A percentile compares a stretch with the other conserved stretches of the same genome.
Conservation (phyloP, 371 early-diverging fungal species). For the Mucor plumbeus region DNA sequence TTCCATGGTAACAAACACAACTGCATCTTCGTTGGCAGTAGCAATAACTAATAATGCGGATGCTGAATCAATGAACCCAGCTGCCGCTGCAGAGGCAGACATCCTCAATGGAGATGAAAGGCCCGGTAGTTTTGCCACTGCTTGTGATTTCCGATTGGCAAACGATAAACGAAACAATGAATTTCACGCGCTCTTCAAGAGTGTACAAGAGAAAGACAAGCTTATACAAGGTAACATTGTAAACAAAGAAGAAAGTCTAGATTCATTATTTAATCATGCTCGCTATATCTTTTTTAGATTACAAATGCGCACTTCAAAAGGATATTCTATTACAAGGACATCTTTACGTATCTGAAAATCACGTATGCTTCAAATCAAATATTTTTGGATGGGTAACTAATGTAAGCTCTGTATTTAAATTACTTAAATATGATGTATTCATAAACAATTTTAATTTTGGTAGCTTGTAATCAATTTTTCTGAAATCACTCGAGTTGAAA, state of each 20-base stretch:
- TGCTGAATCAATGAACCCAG: slow-evolving; percentile 1
- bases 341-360: slow-evolving; percentile 84
- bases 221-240: slow-evolving; percentile 56
- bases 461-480: slow-evolving; percentile 81
- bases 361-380: slow-evolving; percentile 93
- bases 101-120: slow-evolving; percentile 15
- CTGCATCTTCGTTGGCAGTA: neutral
- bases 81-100: slow-evolving; percentile 19
- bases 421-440: neutral
- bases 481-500: slow-evolving; percentile 83
- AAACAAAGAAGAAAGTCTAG: neutral
- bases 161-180: slow-evolving; percentile 54
- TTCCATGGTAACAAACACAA: slow-evolving; percentile 1
- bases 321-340: slow-evolving; percentile 94
- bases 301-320: slow-evolving; percentile 90
- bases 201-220: slow-evolving; percentile 59
- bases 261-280: neutral
- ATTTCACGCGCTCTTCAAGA: slow-evolving; percentile 64
- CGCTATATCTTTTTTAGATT: slow-evolving; percentile 57
- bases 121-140: slow-evolving; percentile 39
- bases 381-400: slow-evolving; percentile 96
- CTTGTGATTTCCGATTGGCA: slow-evolving; percentile 39
- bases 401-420: slow-evolving; percentile 40
- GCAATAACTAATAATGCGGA: neutral
- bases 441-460: neutral